These are phyloP conservation scores for Colletotrichum australisinense DNA, from an alignment of 2,329 filamentous ascomycete genomes.

Conservation along the genomic window DNA sequence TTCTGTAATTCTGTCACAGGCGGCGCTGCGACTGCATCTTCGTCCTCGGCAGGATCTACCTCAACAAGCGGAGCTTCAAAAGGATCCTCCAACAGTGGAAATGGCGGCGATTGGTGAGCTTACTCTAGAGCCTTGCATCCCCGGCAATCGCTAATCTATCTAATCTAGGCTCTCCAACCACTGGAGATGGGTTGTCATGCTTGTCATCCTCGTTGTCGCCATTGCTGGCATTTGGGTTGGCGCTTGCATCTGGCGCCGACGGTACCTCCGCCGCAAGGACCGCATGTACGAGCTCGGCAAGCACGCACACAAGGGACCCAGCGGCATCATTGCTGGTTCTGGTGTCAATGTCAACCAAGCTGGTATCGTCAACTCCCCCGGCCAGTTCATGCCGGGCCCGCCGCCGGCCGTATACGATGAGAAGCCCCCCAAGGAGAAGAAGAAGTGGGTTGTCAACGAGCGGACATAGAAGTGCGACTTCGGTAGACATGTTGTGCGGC, in stretches of 20 bases:
- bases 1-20: conserved; percentile 67
- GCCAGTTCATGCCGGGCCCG: conserved; percentile 47
- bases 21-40: conserved; percentile 43
- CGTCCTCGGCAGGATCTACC: conserved; percentile 43
- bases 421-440: conserved; percentile 55
- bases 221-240: conserved; percentile 75
- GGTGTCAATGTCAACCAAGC: conserved; percentile 38
- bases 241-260: conserved; percentile 77
- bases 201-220: conserved; percentile 78
- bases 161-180: conserved; percentile 72
- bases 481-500: neutral
- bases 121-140: neutral
- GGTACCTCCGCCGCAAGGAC: conserved; percentile 78
- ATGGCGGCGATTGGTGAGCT: conserved; percentile 59
- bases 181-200: conserved; percentile 85
- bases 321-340: conserved; percentile 47
- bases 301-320: conserved; percentile 46
- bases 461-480: conserved; percentile 48
- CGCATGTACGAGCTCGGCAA: conserved; percentile 62
- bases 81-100: conserved; percentile 38
- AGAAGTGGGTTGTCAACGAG: conserved; percentile 58
- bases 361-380: conserved; percentile 42
- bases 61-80: conserved; percentile 40
- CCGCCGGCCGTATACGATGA: conserved; percentile 45
- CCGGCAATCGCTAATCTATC: neutral